Conservation (phyloP, 164 flowering plant genomes). For the Dillenia turbinata region DNA sequence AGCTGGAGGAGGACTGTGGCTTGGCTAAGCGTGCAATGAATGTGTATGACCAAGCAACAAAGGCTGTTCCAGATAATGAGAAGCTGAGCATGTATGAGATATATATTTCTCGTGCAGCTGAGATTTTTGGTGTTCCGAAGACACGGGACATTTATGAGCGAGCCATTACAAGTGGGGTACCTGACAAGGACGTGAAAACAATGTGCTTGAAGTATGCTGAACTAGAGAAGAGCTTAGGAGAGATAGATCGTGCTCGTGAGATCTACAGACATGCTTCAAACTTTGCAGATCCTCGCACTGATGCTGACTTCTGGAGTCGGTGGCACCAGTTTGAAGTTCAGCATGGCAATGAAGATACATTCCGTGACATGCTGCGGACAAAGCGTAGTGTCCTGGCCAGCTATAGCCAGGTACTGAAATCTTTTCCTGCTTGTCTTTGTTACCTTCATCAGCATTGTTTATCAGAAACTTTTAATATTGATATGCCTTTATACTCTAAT, state of each 20-base stretch:
- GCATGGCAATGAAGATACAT: conserved; percentile 95
- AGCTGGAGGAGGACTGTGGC: conserved; percentile 87
- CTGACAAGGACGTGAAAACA: conserved; percentile 75
- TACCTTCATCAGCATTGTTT: background rate
- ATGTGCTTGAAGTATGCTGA: conserved; percentile 96
- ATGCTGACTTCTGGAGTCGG: conserved; percentile 71
- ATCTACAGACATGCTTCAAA: conserved; percentile 67
- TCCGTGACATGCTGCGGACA: conserved; percentile 88
- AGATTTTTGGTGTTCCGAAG: conserved; percentile 87
- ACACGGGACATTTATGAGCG: conserved; percentile 94
- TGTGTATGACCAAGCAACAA: conserved; percentile 85
- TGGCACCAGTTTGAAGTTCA: conserved; percentile 97
- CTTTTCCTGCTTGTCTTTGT: background rate
- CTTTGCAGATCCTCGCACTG: conserved; percentile 81
- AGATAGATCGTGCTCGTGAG: conserved; percentile 83
- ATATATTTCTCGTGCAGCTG: conserved; percentile 90
- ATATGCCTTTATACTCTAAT: conserved; percentile 1
- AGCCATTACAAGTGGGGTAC: conserved; percentile 88
- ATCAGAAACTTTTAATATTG: background rate
- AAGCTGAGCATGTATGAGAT: conserved; percentile 90
- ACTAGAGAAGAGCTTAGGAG: conserved; percentile 89
- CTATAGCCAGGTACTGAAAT: conserved; percentile 64
- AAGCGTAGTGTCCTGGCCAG: conserved; percentile 87
- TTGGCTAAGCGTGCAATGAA: conserved; percentile 93
- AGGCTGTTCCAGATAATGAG: conserved; percentile 83